Percentiles rank a stretch among this genome's conserved stretches.
Evolutionary conservation across 345 rosid genomes (phyloP).

Genomic region (Lumnitzera littorea): DNA sequence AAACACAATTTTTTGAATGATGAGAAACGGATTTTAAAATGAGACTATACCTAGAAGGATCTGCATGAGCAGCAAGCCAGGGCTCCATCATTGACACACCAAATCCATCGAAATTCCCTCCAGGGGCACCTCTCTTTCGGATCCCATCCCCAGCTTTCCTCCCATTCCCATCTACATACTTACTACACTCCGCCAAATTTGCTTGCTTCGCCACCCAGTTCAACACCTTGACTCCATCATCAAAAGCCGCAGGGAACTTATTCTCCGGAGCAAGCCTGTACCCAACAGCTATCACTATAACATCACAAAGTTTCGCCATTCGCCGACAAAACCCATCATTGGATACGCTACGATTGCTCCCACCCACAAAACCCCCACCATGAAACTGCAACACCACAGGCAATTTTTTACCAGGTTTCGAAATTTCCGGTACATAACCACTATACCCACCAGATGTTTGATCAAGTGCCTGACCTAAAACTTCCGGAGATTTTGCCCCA

Average conservation of each 20-base stretch:
- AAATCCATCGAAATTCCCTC: conserved; percentile 50
- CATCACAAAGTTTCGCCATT: conserved; percentile 66
- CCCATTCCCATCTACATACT: conserved; percentile 27
- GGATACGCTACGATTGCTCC: conserved; percentile 54
- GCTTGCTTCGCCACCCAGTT: conserved; percentile 81
- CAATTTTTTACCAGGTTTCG: conserved; percentile 34
- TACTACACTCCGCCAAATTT: conserved; percentile 48
- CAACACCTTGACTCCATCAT: conserved; percentile 74
- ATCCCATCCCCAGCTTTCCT: conserved; percentile 13
- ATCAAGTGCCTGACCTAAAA: too few relatives aligned
- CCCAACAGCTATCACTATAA: conserved; percentile 76
- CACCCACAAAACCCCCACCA: conserved; percentile 88
- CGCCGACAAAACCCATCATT: conserved; percentile 73
- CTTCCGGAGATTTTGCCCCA: background rate
- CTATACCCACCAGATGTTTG: conserved; percentile 22
- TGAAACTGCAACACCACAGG: conserved; percentile 91
- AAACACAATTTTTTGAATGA: background rate
- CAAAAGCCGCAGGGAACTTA: conserved; percentile 69
- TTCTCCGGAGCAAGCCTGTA: conserved; percentile 86
- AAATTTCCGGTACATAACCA: conserved; percentile 47
- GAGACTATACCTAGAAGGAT: conserved; percentile 65
- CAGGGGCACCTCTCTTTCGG: conserved; percentile 18
- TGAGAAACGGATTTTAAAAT: conserved; percentile 6
- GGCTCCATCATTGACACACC: conserved; percentile 82
- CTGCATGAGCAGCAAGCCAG: conserved; percentile 94